Evolutionary conservation across 73 alveolate species (phyloP), one percentile per base, ranked within the genome.

Genomic region (Paramecium primaurelia): DNA sequence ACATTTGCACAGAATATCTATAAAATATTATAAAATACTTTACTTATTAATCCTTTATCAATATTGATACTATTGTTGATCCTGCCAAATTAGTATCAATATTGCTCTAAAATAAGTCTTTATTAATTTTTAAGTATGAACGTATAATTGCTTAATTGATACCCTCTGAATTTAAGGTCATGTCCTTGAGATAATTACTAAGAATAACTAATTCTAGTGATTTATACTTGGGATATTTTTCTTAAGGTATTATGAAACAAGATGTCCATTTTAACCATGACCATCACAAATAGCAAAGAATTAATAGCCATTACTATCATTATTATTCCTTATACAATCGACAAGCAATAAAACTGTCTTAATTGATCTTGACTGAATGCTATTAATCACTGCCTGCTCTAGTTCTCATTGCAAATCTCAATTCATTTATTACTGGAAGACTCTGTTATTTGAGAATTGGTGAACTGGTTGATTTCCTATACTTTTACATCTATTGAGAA

Each of bases 281-380:
- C 99, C 99, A 93, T 97, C 99, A 73, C 97, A 95, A 4, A 97
- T 98, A 36, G 97, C 98, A 49, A 95, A 94, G 85, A 86, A 92
- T 64, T 94, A 95, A 25, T 77, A 68, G 45, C 94, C 94, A 30
- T 93, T 32, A 34, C 84, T 64, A 20, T 32, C 10, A 32, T 64
- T 32, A 28, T 64, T 25, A 64, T 32, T 25, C 12, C 32, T 64
- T 32, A 11, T 64, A 64, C 36, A 93, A 59, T 34, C 86, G 58
- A 40, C 93, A 38, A n/a, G 58, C 58, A 75, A 75, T 75, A 42
- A 42, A 75, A 42, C 58, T 42, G 60, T 75, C 88, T 26, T 75
- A 75, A n/a, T 75, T 75, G 4, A 38, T 38, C 40, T 75, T 75
- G 59, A 75, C 60, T 12, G 58, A 38, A 38, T 75, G 88, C 36